A percentile compares a stretch with the other conserved stretches of the same genome.
Conservation (phyloP, 352 stramenopile species). For the Elongisporangium anandrum region DNA sequence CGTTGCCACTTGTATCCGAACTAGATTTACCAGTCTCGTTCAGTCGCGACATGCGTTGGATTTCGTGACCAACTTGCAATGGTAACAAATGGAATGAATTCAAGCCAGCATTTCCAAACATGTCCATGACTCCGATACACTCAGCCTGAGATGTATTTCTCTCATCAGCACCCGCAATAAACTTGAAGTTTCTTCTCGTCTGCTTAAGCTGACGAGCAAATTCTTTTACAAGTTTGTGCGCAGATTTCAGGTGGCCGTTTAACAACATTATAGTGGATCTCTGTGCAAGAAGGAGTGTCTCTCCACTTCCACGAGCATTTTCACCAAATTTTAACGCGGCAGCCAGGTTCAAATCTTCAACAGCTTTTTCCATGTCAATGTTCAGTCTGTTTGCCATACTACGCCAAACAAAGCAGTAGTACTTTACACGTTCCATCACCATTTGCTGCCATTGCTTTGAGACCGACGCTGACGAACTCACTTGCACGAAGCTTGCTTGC, state of each 20-base stretch:
- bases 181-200: background rate
- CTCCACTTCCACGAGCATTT: conserved; percentile 7
- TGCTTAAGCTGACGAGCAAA: conserved; percentile 30
- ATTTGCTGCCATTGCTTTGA: conserved; percentile 27
- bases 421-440: conserved; percentile 34
- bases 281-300: conserved; percentile 38
- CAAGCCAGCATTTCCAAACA: conserved; percentile 42
- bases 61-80: conserved; percentile 21
- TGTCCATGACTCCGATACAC: conserved; percentile 27
- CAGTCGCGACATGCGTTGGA: background rate
- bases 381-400: conserved; percentile 36
- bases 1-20: background rate
- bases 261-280: conserved; percentile 46
- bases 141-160: background rate
- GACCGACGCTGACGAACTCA: conserved; percentile 10
- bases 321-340: conserved; percentile 22
- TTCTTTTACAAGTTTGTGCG: conserved; percentile 47
- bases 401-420: conserved; percentile 50
- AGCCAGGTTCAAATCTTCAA: conserved; percentile 50
- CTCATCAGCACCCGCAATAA: background rate
- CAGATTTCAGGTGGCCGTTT: conserved; percentile 45
- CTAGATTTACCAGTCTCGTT: background rate
- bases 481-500: background rate
- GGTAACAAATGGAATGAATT: conserved; percentile 40
- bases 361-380: conserved; percentile 43